A percentile compares a stretch with the other conserved stretches of the same genome.
These are phyloP conservation scores for Mrakia hoshinonis DNA, from an alignment of 768 basidiomycete genomes.

Conservation along the genomic window DNA sequence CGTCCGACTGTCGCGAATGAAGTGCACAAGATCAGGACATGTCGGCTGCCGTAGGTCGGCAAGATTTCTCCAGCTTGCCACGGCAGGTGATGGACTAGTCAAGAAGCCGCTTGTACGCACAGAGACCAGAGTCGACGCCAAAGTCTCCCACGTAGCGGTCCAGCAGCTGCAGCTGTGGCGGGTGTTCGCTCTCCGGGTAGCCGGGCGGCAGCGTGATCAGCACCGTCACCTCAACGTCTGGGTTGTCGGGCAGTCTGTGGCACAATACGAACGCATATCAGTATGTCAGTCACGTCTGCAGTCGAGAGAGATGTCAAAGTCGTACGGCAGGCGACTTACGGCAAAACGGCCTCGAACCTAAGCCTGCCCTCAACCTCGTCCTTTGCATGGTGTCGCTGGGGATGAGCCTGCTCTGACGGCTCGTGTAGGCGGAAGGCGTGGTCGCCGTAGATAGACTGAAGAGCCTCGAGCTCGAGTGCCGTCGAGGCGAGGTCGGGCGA, in stretches of 20 bases:
- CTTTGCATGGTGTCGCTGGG: neutral
- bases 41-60: no score
- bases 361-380: neutral
- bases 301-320: neutral
- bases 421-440: slow-evolving; percentile 21
- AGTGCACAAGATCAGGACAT: no score
- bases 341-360: slow-evolving; percentile 16
- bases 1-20: slow-evolving; percentile 48
- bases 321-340: slow-evolving; percentile 10
- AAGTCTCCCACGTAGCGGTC: slow-evolving; percentile 75
- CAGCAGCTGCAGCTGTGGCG: slow-evolving; percentile 75
- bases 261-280: neutral
- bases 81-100: neutral
- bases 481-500: slow-evolving; percentile 7
- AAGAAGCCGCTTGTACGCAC: slow-evolving; percentile 30
- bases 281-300: neutral
- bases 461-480: slow-evolving; percentile 26
- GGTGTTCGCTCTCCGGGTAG: slow-evolving; percentile 54
- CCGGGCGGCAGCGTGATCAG: slow-evolving; percentile 44
- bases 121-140: slow-evolving; percentile 62
- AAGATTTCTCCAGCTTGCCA: neutral
- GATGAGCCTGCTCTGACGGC: neutral
- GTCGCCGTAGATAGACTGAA: slow-evolving; percentile 25
- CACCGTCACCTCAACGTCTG: slow-evolving; percentile 43
- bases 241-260: slow-evolving; percentile 25